Percentiles rank a stretch among this genome's conserved stretches.
phyloP scores from a whole-genome alignment of 305 asterid genomes.

The Striga hermonthica region DNA sequence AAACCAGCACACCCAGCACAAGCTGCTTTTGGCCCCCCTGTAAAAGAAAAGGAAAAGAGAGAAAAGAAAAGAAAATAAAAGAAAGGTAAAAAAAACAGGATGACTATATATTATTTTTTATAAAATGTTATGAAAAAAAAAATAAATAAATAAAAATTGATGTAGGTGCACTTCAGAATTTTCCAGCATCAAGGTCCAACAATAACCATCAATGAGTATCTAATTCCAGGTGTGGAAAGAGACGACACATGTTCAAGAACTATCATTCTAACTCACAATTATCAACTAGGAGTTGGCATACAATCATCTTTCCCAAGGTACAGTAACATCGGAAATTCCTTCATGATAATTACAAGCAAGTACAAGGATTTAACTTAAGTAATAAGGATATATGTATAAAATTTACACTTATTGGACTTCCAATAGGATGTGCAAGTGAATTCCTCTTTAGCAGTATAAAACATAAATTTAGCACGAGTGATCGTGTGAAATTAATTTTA shows the following conservation, averaged over 20 bases:
- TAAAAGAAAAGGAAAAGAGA: constrained; percentile 13
- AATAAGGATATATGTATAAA: background rate
- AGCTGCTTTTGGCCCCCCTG: constrained; percentile 93
- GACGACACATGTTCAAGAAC: background rate
- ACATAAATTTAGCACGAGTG: background rate
- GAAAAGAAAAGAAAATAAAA: background rate
- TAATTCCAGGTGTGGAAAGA: background rate
- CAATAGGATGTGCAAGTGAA: background rate
- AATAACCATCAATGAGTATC: background rate
- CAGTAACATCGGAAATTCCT: constrained; percentile 1
- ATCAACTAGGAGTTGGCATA: background rate
- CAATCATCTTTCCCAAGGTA: too few species aligned
- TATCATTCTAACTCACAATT: background rate
- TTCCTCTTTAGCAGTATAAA: background rate
- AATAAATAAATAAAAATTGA: too few species aligned
- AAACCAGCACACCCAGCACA: constrained; percentile 90
- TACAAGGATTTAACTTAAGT: background rate
- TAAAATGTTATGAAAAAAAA: too few species aligned
- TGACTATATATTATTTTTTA: too few species aligned
- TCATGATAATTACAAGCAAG: background rate
- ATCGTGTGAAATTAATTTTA: background rate
- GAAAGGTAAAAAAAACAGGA: too few species aligned
- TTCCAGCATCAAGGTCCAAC: background rate
- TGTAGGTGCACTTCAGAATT: background rate
- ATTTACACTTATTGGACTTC: background rate